A percentile compares a stretch with the other conserved stretches of the same genome.
These are phyloP conservation scores for Capronia coronata DNA, from an alignment of 2,329 filamentous ascomycete species.

Conservation along the genomic window DNA sequence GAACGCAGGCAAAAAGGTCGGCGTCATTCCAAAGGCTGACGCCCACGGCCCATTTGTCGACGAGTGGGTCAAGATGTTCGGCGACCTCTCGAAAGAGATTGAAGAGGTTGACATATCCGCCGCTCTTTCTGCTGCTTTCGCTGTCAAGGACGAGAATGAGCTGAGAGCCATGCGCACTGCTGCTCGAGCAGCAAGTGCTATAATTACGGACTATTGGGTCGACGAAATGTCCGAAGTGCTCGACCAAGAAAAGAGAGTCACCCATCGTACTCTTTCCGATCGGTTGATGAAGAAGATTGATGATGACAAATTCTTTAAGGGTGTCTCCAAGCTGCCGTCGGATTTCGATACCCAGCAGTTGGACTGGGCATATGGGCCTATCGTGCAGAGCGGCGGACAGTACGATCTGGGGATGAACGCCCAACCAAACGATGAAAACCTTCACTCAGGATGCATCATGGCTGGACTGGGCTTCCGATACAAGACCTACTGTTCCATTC, in stretches of 20 bases:
- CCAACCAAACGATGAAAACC: slow-evolving; percentile 62
- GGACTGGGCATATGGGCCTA: slow-evolving; percentile 87
- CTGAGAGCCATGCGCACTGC: slow-evolving; percentile 91
- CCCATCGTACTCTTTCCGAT: slow-evolving; percentile 75
- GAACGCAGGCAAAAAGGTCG: slow-evolving; percentile 82
- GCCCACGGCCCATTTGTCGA: slow-evolving; percentile 85
- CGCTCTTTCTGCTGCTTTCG: slow-evolving; percentile 79
- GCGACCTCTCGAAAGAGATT: slow-evolving; percentile 71
- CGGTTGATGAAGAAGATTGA: slow-evolving; percentile 89
- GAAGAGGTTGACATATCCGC: slow-evolving; percentile 81
- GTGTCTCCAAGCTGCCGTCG: slow-evolving; percentile 68
- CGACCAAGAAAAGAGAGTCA: slow-evolving; percentile 95
- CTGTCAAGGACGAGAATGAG: slow-evolving; percentile 92
- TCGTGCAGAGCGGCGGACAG: slow-evolving; percentile 90
- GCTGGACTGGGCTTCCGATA: slow-evolving; percentile 88
- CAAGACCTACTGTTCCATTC: slow-evolving; percentile 88
- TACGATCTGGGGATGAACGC: slow-evolving; percentile 81
- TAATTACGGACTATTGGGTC: slow-evolving; percentile 95
- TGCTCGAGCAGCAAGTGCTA: slow-evolving; percentile 83
- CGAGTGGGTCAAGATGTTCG: slow-evolving; percentile 85
- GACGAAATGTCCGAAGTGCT: slow-evolving; percentile 97
- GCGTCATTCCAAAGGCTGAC: slow-evolving; percentile 74
- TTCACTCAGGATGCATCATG: slow-evolving; percentile 90
- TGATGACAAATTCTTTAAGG: slow-evolving; percentile 88
- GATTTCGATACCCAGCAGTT: slow-evolving; percentile 85